Base-by-base conservation (phyloP, 1,284 basidiomycete genomes). In the Cerioporus squamosus region DNA sequence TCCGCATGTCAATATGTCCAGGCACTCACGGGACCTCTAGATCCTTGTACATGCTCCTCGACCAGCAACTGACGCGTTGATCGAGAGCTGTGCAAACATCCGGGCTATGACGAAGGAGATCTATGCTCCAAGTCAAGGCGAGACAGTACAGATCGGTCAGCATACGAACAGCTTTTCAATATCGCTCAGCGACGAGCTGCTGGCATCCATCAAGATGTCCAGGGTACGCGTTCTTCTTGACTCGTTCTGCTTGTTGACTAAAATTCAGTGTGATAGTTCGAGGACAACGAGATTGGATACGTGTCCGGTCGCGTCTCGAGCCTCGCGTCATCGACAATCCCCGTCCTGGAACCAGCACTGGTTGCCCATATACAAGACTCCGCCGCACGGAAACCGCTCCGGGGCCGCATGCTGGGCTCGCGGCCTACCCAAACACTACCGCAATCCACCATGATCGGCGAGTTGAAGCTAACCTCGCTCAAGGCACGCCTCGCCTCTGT, bases 281-380 rank as follows among this genome's bases (percentile, higher is more conserved):
- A 99, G 70, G 97, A 97, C 69, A 98, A 96, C 72, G 95, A 98
- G 73, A 91, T 99, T 42, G 94, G 92, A 18, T 95, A 91, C 72
- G 87, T 98, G 40, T 88, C 88, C 31, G 97, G 95, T 24, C 85
- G 91, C 24, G 87, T 98, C 29, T 82, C 90, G 5, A 86, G 88
- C 45, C 88, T 93, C 49, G 87, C 92, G 10, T 95, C 89, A 61
- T 94, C 94, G 44, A 84, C 82, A 22, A 82, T 89, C 64, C 84
- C 90, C 3, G 82, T 84, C 23, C 81, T 93, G 26, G 90, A 91
- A 69, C 88, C 74, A 74, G 70, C 59, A 23, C 50, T 63, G 45
- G 62, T 68, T 31, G 60, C 70, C 36, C 59, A 63, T 33, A 53
- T 65, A 2, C 57, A 59, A 45, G 44, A 64, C n/a, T 73, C 77